Conservation (phyloP, 495 filamentous ascomycete species). For the Penicillium samsonianum region DNA sequence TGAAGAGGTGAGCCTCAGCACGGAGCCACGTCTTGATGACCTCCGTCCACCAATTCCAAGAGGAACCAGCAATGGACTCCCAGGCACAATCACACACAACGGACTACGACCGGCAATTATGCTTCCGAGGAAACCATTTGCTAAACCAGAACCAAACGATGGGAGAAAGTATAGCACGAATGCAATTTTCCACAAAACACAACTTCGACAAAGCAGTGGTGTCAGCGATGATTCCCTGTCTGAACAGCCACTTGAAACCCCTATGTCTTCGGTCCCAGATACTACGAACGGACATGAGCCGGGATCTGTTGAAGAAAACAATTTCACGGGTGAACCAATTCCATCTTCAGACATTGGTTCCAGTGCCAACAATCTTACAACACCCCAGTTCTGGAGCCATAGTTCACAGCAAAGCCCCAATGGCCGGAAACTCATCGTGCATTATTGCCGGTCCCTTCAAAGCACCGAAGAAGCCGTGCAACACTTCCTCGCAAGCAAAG, state of each 20-base stretch:
- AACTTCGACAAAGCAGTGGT: background rate
- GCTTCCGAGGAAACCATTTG: background rate
- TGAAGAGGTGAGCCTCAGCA: background rate
- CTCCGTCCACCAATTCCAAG: background rate
- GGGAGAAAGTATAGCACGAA: background rate
- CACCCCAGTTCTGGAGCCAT: slow-evolving; percentile 64
- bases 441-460: slow-evolving; percentile 71
- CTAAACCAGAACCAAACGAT: background rate
- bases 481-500: slow-evolving; percentile 65
- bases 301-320: background rate
- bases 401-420: slow-evolving; percentile 56
- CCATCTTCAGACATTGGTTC: background rate
- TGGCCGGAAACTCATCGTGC: slow-evolving; percentile 57
- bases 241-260: background rate
- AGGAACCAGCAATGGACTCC: background rate
- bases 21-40: background rate
- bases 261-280: background rate
- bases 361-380: background rate
- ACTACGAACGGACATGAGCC: background rate
- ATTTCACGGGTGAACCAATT: background rate
- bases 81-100: background rate
- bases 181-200: background rate
- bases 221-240: background rate
- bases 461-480: slow-evolving; percentile 66
- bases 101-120: background rate